Base-by-base conservation (phyloP, 441 rosid genomes). In the Bruguiera hainesii region DNA sequence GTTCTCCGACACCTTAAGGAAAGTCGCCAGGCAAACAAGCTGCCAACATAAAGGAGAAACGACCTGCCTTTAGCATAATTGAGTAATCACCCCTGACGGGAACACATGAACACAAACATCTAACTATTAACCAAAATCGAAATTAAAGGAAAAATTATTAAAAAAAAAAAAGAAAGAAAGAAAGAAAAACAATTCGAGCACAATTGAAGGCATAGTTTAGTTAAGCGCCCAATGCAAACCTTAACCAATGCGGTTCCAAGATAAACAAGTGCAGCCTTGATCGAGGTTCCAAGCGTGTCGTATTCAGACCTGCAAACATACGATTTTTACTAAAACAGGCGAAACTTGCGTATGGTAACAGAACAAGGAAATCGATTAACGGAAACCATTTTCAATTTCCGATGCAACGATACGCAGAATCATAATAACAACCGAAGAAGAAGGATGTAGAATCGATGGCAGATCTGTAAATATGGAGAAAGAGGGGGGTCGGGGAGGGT, bases 1-100 rank as follows among this genome's bases (percentile, higher is more conserved):
- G 49, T 78, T 85, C 81, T 93, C 98, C 21, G 96, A 90, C 28
- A 88, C 98, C 71, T 89, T 87, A 31, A 93, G 90, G 73, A 93
- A 93, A 1, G 97, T 93, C 6, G 98, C 97, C 67, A 93, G 79
- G 77, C 91, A 93, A 81, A 93, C 97, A 71, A 90, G 96, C 98
- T 90, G 89, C 81, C 49, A 81, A 30, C 33, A 72, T 53, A 49
- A 59, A 25, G 25, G 16, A 42, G 49, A 46, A 60, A 26, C n/a
- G 30, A n/a, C 29, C 13, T 33, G 9, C 9, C 37, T 33, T 33
- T 33, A 33, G 37, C 37, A 33, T 33, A 33, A 33, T 33, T 33
- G 37, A 33, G 7, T 33, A 7, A 33, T 33, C 37, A 6, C 9
- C 37, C 9, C 37, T 7, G 37, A 37, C 3, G 15, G 15, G 48